phyloP scores from a whole-genome alignment of 768 basidiomycete genomes.

The Leccinellum rugosiceps region DNA sequence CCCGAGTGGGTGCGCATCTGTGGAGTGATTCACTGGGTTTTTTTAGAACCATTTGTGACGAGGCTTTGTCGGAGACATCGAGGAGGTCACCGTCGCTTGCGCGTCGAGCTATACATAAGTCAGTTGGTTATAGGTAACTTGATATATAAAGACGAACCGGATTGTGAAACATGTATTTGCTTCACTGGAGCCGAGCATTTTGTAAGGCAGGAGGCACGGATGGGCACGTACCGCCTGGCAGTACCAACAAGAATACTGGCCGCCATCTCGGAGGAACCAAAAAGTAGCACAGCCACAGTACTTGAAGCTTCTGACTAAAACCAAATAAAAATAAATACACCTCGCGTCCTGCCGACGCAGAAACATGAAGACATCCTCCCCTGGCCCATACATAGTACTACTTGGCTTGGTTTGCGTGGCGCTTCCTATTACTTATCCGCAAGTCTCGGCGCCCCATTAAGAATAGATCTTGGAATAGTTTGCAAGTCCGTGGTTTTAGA shows the following conservation, averaged over 20 bases:
- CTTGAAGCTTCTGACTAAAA: not conserved
- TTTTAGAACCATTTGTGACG: not conserved
- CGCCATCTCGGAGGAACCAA: constrained; percentile 9
- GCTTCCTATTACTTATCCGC: not conserved
- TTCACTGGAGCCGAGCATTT: constrained; percentile 5
- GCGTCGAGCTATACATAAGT: constrained; percentile 16
- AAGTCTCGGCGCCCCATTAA: not conserved
- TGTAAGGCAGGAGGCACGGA: not conserved
- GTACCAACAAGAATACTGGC: constrained; percentile 9
- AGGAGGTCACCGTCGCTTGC: constrained; percentile 14
- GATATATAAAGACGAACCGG: constrained; percentile 18
- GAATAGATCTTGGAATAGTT: not conserved
- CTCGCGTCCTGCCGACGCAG: no score
- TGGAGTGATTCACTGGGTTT: not conserved
- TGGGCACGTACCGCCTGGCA: constrained; percentile 9
- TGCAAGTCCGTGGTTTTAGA: not conserved
- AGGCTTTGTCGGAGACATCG: constrained; percentile 1
- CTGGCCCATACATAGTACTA: not conserved
- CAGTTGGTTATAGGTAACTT: not conserved
- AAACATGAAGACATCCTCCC: not conserved
- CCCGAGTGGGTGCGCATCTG: constrained; percentile 11
- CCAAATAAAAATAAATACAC: constrained; percentile 7
- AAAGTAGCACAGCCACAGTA: not conserved
- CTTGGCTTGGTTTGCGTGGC: not conserved
- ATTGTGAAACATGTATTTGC: constrained; percentile 19